These are phyloP conservation scores for Apiospora malaysiana DNA, from an alignment of 2,329 filamentous ascomycete species.

Conservation along the genomic window DNA sequence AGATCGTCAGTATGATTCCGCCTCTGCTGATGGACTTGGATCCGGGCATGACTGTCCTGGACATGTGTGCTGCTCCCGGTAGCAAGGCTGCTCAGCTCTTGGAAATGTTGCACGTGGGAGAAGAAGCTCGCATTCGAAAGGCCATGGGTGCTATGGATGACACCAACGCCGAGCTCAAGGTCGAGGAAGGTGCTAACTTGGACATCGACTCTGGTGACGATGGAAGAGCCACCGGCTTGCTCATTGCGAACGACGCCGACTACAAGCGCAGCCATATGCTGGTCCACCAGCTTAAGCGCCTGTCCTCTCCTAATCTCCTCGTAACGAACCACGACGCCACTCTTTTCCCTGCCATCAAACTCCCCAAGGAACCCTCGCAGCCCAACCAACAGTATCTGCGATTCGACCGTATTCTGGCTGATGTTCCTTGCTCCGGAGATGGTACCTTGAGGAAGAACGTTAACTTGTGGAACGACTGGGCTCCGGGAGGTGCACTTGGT, in stretches of 20 bases:
- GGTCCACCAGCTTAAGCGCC: constrained; percentile 95
- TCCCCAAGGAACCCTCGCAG: constrained; percentile 66
- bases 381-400: constrained; percentile 77
- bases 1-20: constrained; percentile 98
- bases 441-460: constrained; percentile 93
- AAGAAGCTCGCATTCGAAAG: constrained; percentile 83
- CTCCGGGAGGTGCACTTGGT: constrained; percentile 83
- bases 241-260: constrained; percentile 95
- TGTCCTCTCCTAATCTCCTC: constrained; percentile 94
- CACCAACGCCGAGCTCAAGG: constrained; percentile 28
- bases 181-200: constrained; percentile 53
- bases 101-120: constrained; percentile 91
- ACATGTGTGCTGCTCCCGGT: constrained; percentile 95
- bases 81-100: constrained; percentile 96
- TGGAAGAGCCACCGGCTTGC: constrained; percentile 85
- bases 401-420: constrained; percentile 94
- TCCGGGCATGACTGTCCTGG: constrained; percentile 90
- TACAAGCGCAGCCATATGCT: constrained; percentile 98
- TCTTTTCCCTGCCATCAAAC: constrained; percentile 88
- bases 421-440: constrained; percentile 96
- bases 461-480: constrained; percentile 95
- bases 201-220: constrained; percentile 70
- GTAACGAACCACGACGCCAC: constrained; percentile 98
- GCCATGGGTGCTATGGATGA: constrained; percentile 66
- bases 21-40: constrained; percentile 89